Evolutionary conservation across 2,329 filamentous ascomycete genomes (phyloP).

Genomic region (Cladophialophora bantiana): DNA sequence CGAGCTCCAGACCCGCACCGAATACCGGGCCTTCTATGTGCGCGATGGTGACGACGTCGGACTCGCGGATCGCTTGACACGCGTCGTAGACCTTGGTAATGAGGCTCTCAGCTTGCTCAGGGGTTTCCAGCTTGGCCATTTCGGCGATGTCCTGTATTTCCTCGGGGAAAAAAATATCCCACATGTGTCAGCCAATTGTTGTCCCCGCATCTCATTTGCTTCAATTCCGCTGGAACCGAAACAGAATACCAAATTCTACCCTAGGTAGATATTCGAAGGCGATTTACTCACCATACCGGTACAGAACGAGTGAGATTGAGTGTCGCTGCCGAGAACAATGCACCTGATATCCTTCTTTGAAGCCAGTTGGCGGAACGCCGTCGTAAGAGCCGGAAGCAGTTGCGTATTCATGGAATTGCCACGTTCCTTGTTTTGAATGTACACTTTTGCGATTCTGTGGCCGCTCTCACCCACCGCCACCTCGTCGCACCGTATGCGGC

Average conservation of each 20-base stretch:
- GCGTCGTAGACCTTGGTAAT: constrained; percentile 42
- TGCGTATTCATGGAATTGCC: constrained; percentile 10
- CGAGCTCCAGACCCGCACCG: constrained; percentile 34
- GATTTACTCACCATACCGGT: constrained; percentile 12
- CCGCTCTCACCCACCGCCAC: neutral
- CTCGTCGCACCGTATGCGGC: constrained; percentile 6
- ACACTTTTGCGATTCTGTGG: constrained; percentile 12
- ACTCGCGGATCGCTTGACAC: constrained; percentile 28
- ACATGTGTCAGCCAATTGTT: neutral
- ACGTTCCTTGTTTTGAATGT: neutral
- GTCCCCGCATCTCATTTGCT: too few relatives aligned
- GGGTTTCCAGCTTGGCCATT: constrained; percentile 41
- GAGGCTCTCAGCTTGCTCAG: constrained; percentile 45
- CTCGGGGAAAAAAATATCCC: too few relatives aligned
- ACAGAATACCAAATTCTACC: neutral
- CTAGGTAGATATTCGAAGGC: neutral
- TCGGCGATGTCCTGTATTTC: constrained; percentile 54
- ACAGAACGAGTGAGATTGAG: constrained; percentile 8
- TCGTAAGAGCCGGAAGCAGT: constrained; percentile 8
- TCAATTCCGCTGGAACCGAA: neutral
- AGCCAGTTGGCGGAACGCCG: constrained; percentile 1
- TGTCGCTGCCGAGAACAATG: constrained; percentile 11
- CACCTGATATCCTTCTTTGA: constrained; percentile 11
- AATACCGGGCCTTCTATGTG: constrained; percentile 19
- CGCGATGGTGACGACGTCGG: constrained; percentile 18